A percentile compares a stretch with the other conserved stretches of the same genome.
phyloP scores from a whole-genome alignment of 768 basidiomycete species.

The Tulasnella sp. region DNA sequence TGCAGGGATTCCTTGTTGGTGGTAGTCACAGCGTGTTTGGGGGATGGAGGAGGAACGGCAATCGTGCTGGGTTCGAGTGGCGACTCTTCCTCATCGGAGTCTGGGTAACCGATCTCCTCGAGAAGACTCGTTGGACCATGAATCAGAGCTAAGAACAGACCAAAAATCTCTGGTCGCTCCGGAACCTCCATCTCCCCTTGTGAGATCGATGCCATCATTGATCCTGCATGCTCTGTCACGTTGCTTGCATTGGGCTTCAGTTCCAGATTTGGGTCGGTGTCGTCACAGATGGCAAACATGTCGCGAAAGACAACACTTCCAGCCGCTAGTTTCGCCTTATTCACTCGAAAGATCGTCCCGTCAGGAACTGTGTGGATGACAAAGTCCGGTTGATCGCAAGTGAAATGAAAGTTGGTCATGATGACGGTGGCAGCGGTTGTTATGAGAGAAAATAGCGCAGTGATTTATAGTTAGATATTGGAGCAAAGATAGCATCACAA shows the following conservation, averaged over 20 bases:
- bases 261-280: constrained; percentile 16
- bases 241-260: no score
- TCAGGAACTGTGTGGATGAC: constrained; percentile 45
- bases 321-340: constrained; percentile 36
- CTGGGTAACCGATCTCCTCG: background rate
- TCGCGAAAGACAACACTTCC: constrained; percentile 55
- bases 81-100: background rate
- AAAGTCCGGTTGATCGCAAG: constrained; percentile 45
- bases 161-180: constrained; percentile 41
- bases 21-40: constrained; percentile 24
- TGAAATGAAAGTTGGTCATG: constrained; percentile 26
- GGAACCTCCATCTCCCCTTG: constrained; percentile 39
- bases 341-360: constrained; percentile 25
- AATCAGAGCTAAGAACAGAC: constrained; percentile 44
- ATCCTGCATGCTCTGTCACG: no score
- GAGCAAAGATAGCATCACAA: no score
- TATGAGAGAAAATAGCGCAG: no score
- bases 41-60: constrained; percentile 30
- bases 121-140: constrained; percentile 37
- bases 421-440: background rate
- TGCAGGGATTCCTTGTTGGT: constrained; percentile 24
- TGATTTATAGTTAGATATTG: no score
- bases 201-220: no score
- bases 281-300: constrained; percentile 56
- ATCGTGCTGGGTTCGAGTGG: background rate